phyloP scores from a whole-genome alignment of 768 basidiomycete genomes.

The Amanita jacksonii region DNA sequence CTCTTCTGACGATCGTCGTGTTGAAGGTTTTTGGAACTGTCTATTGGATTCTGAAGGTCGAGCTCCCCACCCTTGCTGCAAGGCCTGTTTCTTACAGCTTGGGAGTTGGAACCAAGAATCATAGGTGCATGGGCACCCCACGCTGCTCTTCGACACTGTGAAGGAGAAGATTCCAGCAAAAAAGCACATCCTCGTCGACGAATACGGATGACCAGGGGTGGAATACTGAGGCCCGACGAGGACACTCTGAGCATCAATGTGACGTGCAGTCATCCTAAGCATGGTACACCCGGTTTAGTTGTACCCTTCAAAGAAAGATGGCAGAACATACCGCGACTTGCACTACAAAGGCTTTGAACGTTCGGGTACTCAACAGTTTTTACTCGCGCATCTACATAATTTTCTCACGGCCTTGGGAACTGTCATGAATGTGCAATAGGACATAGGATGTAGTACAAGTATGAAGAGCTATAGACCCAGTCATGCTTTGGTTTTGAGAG shows the following conservation, averaged over 20 bases:
- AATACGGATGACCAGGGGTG: not conserved
- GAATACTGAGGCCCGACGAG: slow-evolving; percentile 57
- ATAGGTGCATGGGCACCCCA: not conserved
- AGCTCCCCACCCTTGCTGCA: not conserved
- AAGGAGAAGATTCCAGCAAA: not conserved
- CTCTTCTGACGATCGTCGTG: not conserved
- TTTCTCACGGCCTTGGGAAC: slow-evolving; percentile 4
- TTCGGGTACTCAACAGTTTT: slow-evolving; percentile 6
- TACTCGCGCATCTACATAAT: not conserved
- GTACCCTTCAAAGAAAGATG: not conserved
- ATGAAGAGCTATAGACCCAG: slow-evolving; percentile 29
- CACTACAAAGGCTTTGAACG: slow-evolving; percentile 13
- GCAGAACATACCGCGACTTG: slow-evolving; percentile 35
- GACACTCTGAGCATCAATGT: slow-evolving; percentile 81
- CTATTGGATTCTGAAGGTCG: not conserved
- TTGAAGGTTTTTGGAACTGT: not conserved
- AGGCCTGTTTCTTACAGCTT: not conserved
- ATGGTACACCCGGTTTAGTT: not conserved
- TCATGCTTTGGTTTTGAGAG: slow-evolving; percentile 79
- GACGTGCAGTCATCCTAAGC: slow-evolving; percentile 61
- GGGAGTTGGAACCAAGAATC: not conserved
- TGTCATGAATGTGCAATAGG: slow-evolving; percentile 9
- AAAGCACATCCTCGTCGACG: slow-evolving; percentile 2
- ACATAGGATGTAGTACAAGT: slow-evolving; percentile 33
- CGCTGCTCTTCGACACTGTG: not conserved